Percentiles rank a stretch among this genome's conserved stretches.
phyloP scores from a whole-genome alignment of 345 rosid species.

The Eucalyptus erythrocorys region DNA sequence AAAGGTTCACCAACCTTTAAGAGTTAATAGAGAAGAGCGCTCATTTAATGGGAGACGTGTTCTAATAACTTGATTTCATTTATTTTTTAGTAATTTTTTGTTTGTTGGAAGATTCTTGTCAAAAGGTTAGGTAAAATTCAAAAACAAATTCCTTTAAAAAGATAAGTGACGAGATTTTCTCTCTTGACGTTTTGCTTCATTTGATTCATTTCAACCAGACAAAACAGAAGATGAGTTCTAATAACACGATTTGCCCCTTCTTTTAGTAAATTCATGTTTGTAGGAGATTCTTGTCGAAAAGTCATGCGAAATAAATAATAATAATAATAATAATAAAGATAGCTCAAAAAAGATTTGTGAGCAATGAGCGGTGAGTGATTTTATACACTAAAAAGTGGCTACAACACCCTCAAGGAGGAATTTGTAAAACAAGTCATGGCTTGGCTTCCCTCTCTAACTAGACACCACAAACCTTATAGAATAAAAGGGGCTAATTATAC shows the following conservation, averaged over 20 bases:
- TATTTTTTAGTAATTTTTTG: not conserved
- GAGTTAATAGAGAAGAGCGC: not conserved
- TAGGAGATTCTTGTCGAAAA: not conserved
- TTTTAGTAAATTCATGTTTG: not conserved
- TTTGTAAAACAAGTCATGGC: not conserved
- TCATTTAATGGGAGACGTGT: fast-evolving
- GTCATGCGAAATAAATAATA: not conserved
- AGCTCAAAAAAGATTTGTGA: not conserved
- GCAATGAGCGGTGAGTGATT: no score
- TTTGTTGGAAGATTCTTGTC: not conserved
- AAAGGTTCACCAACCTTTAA: not conserved
- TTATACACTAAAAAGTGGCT: not conserved
- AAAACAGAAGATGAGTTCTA: no score
- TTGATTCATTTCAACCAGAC: not conserved
- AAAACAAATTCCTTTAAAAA: fast-evolving
- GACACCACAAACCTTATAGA: not conserved
- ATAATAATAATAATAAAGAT: no score
- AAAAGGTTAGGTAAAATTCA: not conserved
- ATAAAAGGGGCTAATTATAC: no score
- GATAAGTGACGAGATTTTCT: not conserved
- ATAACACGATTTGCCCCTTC: fast-evolving
- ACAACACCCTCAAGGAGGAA: not conserved
- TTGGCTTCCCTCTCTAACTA: not conserved
- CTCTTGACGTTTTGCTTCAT: not conserved
- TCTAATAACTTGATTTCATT: no score